Conservation (phyloP, 495 filamentous ascomycete genomes). For the Daldinia loculata region DNA sequence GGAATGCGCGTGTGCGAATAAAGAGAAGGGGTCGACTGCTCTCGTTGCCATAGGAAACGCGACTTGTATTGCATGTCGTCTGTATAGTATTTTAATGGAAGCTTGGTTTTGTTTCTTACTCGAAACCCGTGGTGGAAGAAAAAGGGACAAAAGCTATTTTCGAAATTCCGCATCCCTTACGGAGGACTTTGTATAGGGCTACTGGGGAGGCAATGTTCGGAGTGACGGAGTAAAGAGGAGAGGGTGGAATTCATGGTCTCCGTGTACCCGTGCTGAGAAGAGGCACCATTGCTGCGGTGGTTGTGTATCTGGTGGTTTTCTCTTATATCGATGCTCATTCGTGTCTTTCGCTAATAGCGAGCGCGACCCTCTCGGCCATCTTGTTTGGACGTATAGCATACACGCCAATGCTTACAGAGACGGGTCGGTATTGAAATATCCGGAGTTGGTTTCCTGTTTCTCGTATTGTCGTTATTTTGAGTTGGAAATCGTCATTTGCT, state of each 20-base stretch:
- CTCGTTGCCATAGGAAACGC: constrained; percentile 34
- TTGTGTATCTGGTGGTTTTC: constrained; percentile 39
- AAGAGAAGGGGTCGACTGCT: constrained; percentile 23
- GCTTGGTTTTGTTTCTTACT: constrained; percentile 39
- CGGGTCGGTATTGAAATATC: constrained; percentile 42
- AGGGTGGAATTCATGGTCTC: constrained; percentile 21
- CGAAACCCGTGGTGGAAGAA: constrained; percentile 35
- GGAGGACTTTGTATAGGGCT: constrained; percentile 28
- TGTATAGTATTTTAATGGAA: constrained; percentile 48
- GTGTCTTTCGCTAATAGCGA: constrained; percentile 42
- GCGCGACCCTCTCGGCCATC: constrained; percentile 33
- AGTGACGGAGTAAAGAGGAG: constrained; percentile 26
- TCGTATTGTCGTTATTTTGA: constrained; percentile 36
- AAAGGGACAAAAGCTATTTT: constrained; percentile 32
- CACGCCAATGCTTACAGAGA: constrained; percentile 37
- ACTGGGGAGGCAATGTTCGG: constrained; percentile 7
- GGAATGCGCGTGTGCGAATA: constrained; percentile 4
- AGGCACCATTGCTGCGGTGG: constrained; percentile 16
- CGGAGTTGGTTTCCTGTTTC: constrained; percentile 42
- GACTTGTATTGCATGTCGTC: constrained; percentile 35
- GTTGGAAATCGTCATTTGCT: constrained; percentile 35
- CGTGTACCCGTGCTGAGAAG: constrained; percentile 22
- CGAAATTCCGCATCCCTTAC: constrained; percentile 21
- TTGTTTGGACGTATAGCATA: constrained; percentile 35
- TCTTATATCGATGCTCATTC: constrained; percentile 40